Evolutionary conservation across 768 basidiomycete species (phyloP).

Genomic region (Lentinula edodes): DNA sequence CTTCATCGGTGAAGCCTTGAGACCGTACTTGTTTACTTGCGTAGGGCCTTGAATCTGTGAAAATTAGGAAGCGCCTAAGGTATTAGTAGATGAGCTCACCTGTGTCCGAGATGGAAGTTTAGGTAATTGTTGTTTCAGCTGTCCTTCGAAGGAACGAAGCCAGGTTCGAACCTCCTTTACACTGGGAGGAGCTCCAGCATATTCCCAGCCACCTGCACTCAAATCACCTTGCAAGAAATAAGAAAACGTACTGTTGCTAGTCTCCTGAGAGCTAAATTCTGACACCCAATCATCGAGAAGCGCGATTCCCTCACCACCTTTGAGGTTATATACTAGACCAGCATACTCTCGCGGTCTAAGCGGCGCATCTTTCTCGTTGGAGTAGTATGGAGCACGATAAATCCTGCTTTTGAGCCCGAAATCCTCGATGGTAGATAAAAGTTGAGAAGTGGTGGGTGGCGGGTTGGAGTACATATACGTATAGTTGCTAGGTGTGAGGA

Average conservation of each 20-base stretch:
- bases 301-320: constrained; percentile 53
- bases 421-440: constrained; percentile 37
- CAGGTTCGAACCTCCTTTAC: constrained; percentile 48
- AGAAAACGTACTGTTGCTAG: not conserved
- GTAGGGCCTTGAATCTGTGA: constrained; percentile 69
- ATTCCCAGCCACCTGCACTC: constrained; percentile 65
- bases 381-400: constrained; percentile 81
- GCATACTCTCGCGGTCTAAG: constrained; percentile 69
- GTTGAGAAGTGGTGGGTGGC: constrained; percentile 47
- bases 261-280: not conserved
- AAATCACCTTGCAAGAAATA: not conserved
- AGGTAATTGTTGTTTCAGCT: constrained; percentile 8
- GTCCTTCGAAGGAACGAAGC: constrained; percentile 32
- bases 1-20: constrained; percentile 50
- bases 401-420: constrained; percentile 51
- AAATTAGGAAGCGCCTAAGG: not conserved
- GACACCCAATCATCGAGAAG: constrained; percentile 56
- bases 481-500: not conserved
- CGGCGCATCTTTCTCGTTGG: constrained; percentile 64
- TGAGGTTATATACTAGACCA: constrained; percentile 68
- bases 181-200: constrained; percentile 64
- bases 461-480: constrained; percentile 38
- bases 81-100: constrained; percentile 25
- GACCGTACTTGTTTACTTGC: constrained; percentile 64
- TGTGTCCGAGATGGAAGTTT: constrained; percentile 37